These are phyloP conservation scores for Agrocybe praecox DNA, from an alignment of 768 basidiomycete genomes.

Conservation along the genomic window DNA sequence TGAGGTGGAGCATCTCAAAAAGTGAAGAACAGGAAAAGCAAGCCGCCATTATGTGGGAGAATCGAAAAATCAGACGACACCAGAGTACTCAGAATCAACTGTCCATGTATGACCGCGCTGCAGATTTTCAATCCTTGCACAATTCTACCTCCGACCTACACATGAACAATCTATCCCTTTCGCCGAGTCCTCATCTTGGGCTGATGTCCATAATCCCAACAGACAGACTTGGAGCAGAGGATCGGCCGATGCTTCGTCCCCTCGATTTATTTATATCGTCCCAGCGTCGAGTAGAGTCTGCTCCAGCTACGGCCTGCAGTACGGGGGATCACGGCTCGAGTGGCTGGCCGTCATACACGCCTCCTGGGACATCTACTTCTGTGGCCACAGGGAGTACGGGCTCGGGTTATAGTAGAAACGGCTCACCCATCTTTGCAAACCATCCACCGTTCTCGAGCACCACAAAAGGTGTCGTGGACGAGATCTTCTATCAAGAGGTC, in stretches of 20 bases:
- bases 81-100: conserved; percentile 20
- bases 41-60: conserved; percentile 55
- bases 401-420: conserved; percentile 40
- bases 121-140: conserved; percentile 20
- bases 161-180: conserved; percentile 9
- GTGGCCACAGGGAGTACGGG: conserved; percentile 43
- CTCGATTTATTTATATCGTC: conserved; percentile 35
- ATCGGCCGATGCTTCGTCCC: conserved; percentile 51
- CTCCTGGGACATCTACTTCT: conserved; percentile 59
- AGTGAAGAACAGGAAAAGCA: conserved; percentile 72
- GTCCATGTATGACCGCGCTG: conserved; percentile 18
- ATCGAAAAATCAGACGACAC: conserved; percentile 36
- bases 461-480: conserved; percentile 21
- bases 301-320: conserved; percentile 51
- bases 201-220: conserved; percentile 13
- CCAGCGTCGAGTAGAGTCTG: conserved; percentile 48
- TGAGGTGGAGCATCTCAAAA: conserved; percentile 82
- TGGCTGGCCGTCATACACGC: conserved; percentile 66
- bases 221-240: conserved; percentile 16
- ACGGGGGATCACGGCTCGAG: conserved; percentile 43
- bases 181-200: conserved; percentile 17
- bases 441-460: conserved; percentile 37
- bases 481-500: conserved; percentile 48
- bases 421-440: conserved; percentile 43
- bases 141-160: conserved; percentile 19